Conservation (phyloP, 257 asterid genomes). For the Ocimum tenuiflorum region DNA sequence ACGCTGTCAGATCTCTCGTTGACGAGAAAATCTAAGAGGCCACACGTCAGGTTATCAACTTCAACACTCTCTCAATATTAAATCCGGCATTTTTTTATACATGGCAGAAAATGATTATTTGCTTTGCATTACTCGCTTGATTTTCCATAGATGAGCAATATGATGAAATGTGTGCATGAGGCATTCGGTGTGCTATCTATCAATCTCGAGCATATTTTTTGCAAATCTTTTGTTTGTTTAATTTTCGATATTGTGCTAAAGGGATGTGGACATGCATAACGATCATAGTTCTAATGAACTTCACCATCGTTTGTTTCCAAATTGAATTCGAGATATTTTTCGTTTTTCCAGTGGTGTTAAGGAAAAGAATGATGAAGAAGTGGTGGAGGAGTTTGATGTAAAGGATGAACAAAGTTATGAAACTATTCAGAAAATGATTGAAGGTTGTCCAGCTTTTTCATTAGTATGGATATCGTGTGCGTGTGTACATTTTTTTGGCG, state of each 20-base stretch:
- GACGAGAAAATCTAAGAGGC: slow-evolving; percentile 17
- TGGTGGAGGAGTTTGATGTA: slow-evolving; percentile 36
- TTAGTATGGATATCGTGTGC: too few relatives aligned
- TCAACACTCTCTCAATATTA: too few relatives aligned
- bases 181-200: background rate
- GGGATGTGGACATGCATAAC: background rate
- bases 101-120: too few relatives aligned
- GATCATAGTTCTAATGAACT: background rate
- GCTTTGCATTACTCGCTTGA: too few relatives aligned
- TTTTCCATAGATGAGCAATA: too few relatives aligned
- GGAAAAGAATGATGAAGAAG: slow-evolving; percentile 23
- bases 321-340: background rate
- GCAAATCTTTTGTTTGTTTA: background rate
- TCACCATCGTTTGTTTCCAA: background rate
- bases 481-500: background rate
- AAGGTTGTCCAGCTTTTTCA: slow-evolving; percentile 30
- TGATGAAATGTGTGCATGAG: background rate
- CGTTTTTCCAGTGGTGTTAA: slow-evolving; percentile 21
- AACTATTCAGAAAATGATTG: slow-evolving; percentile 34
- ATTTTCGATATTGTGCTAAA: background rate
- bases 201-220: background rate
- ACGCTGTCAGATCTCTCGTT: slow-evolving; percentile 49
- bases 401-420: slow-evolving; percentile 46
- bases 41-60: slow-evolving; percentile 21
- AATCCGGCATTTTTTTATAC: too few relatives aligned